Conservation (phyloP, 768 basidiomycete species). For the Termitomyces sp. region DNA sequence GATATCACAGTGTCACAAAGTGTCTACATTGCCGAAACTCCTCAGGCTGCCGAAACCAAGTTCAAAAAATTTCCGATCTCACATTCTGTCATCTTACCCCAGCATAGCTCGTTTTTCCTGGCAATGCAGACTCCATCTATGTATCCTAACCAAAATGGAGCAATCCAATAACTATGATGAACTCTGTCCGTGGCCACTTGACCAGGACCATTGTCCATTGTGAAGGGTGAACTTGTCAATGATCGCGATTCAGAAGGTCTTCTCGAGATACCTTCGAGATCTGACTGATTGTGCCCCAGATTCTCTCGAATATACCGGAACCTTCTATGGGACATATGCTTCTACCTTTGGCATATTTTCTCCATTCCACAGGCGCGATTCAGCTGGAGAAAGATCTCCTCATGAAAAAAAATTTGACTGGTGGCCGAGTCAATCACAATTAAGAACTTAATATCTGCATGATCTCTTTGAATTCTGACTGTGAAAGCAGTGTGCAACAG, state of each 20-base stretch:
- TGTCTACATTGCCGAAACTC: no score
- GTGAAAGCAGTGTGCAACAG: neutral
- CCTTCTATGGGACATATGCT: neutral
- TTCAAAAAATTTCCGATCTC: no score
- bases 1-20: no score
- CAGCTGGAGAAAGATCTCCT: neutral
- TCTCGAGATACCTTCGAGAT: neutral
- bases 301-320: neutral
- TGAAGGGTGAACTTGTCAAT: neutral
- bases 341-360: neutral
- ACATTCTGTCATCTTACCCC: no score
- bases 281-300: neutral
- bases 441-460: neutral
- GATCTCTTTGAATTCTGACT: neutral
- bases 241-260: neutral
- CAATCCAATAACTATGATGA: neutral
- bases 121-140: neutral
- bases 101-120: no score
- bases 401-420: neutral
- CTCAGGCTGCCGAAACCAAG: no score
- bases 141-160: neutral
- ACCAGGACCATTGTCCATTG: neutral
- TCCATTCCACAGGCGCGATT: neutral
- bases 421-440: neutral
- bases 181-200: no score